Conservation (phyloP, 192 early-diverging fungal species). For the Coemansia furcata region DNA sequence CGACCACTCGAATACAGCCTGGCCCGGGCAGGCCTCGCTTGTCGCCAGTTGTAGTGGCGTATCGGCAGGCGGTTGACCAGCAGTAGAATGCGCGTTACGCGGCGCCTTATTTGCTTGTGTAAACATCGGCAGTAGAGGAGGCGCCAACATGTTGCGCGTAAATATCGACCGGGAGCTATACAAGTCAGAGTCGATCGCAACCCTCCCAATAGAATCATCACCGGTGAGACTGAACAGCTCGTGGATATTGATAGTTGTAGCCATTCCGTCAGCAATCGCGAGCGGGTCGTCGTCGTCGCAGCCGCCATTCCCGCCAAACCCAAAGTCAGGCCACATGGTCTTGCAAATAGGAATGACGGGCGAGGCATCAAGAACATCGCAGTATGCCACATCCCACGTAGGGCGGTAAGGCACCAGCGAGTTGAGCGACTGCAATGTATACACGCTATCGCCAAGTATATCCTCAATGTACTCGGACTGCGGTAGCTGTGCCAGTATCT, state of each 20-base stretch:
- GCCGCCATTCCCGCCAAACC: conserved; percentile 4
- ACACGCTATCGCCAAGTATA: conserved; percentile 40
- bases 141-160: conserved; percentile 43
- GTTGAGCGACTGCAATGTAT: conserved; percentile 28
- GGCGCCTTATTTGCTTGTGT: conserved; percentile 41
- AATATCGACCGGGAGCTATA: conserved; percentile 29
- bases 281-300: conserved; percentile 1
- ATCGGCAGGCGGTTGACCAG: conserved; percentile 34
- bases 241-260: conserved; percentile 13
- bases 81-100: conserved; percentile 21
- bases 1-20: conserved; percentile 47
- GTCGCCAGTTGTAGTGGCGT: conserved; percentile 34
- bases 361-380: conserved; percentile 41
- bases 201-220: conserved; percentile 8
- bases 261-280: background rate
- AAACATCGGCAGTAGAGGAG: conserved; percentile 45
- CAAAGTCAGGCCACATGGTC: conserved; percentile 48
- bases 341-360: conserved; percentile 50
- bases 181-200: conserved; percentile 19
- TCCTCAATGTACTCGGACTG: conserved; percentile 23
- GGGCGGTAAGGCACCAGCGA: conserved; percentile 29
- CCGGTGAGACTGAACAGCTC: conserved; percentile 19
- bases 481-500: conserved; percentile 29
- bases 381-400: conserved; percentile 40
- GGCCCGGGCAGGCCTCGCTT: conserved; percentile 44